Evolutionary conservation across 192 early-diverging fungal genomes (phyloP).

Genomic region (Thamnidium elegans): DNA sequence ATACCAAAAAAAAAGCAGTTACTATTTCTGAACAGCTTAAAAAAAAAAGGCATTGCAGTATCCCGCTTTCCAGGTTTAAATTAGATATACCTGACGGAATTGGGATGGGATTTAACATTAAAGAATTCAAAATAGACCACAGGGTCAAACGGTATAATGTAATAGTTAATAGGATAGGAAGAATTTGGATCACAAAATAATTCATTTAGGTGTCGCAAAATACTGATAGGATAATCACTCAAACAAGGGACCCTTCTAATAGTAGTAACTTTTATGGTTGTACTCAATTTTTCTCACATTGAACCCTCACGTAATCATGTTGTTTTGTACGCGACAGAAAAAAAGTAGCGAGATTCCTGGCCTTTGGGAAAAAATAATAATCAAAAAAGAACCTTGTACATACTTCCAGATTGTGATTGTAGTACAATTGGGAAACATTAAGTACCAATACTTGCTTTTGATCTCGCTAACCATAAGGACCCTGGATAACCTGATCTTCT

Average conservation of each 20-base stretch:
- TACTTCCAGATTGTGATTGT: conserved; percentile 4
- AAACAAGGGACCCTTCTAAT: conserved; percentile 2
- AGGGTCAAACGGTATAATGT: no score
- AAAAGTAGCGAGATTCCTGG: neutral
- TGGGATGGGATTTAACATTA: neutral
- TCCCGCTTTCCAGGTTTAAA: no score
- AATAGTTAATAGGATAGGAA: neutral
- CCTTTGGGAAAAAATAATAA: conserved; percentile 11
- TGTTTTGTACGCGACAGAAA: conserved; percentile 8
- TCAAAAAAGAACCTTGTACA: conserved; percentile 2
- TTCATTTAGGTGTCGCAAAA: conserved; percentile 4
- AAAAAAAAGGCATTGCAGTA: no score
- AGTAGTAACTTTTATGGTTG: no score
- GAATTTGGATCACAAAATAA: conserved; percentile 5
- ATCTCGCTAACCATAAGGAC: neutral
- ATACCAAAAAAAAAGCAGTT: no score
- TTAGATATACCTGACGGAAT: no score
- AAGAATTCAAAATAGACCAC: no score
- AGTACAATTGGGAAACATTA: conserved; percentile 11
- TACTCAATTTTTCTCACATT: neutral
- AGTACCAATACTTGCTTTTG: conserved; percentile 5
- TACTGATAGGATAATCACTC: conserved; percentile 14
- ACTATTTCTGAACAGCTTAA: no score
- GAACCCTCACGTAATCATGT: conserved; percentile 18
- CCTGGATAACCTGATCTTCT: conserved; percentile 21